Base-by-base conservation (phyloP, 2,329 filamentous ascomycete species). In the Fusarium domesticum region DNA sequence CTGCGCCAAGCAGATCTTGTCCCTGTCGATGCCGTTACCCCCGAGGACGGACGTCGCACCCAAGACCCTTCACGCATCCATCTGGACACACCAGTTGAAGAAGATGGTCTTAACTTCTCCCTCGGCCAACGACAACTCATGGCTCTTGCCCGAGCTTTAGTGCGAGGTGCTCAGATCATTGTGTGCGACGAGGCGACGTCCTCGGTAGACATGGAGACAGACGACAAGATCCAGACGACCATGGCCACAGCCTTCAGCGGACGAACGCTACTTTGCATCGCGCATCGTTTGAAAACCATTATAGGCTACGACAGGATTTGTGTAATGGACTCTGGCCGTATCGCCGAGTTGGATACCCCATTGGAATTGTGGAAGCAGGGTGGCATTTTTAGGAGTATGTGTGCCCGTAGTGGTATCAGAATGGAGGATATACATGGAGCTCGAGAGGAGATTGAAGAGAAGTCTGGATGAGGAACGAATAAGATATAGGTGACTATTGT, bases 141-240 rank as follows among this genome's bases (percentile, higher is more conserved):
- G 87, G 93, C 93, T 1, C 77, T 98, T 1, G 91, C 91, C 0
- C 84, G 93, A 1, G 93, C 93, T 0, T 80, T 98, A 3, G 92
- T 97, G 5, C 84, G 92, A 30, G 83, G 85, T 34, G 87, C 85
- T 1, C 89, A 87, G 57, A 96, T 97, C 68, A 96, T 97, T 58
- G 85, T 98, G 38, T 96, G 92, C 67, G 93, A 98, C 71, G 93
- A 98, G 68, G 93, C 93, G 1, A 98, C 93, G 0, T 89, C 85
- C 2, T 87, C 82, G 0, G 91, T 97, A 6, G 92, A 97, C 66
- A 93, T 96, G 75, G 92, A 96, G 63, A 97, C 92, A 3, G 93
- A 98, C 64, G 85, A 89, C 68, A 95, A 93, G 77, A 96, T 97
- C 63, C 92, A 97, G 68, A 74, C 75, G 43, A 95, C 91, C 4